Evolutionary conservation across 768 basidiomycete species (phyloP), one percentile per base, ranked within the genome.

Genomic region (Glaciozyma martinii): DNA sequence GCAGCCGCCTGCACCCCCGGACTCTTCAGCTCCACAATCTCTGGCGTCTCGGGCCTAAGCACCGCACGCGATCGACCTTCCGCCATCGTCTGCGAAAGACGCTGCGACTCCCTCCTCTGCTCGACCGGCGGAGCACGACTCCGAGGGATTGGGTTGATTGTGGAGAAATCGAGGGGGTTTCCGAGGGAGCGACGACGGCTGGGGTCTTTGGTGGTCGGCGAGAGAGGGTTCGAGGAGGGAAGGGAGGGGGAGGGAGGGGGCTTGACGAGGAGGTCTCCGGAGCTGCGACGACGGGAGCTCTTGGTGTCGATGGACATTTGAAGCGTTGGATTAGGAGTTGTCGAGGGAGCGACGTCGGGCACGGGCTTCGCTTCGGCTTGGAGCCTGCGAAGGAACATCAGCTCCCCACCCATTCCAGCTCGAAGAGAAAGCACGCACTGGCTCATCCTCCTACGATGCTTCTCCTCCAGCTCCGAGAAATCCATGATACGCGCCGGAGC

Each of bases 381-480:
- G 13, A 70, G 44, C 21, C 68, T 66, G 60, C 10, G 3, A 3
- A 18, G 5, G 43, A 19, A 27, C 7, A 58, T 29, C 25, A 44
- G 42, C n/a, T n/a, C n/a, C 9, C 2, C 8, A 13, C 8, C 16
- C 10, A 58, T 5, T 2, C n/a, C n/a, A n/a, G n/a, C n/a, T 8
- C 13, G 23, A 23, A 46, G 2, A 5, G 49, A 16, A 33, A 21
- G 21, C 19, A 65, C 62, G 33, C 32, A 70, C 68, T 56, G 32
- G 47, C 62, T 63, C 25, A 70, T 53, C 13, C 65, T 33, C 59
- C 61, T 66, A 27, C 62, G 55, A 43, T 70, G 65, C 53, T 60
- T 60, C 21, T 53, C 65, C 40, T 70, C 65, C 9, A 70, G 60
- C 32, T 70, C 65, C 0, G n/a, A 44, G 29, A 70, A 60, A 44